A percentile compares a stretch with the other conserved stretches of the same genome.
Evolutionary conservation across 305 asterid species (phyloP).

Genomic region (Fraxinus baroniana): DNA sequence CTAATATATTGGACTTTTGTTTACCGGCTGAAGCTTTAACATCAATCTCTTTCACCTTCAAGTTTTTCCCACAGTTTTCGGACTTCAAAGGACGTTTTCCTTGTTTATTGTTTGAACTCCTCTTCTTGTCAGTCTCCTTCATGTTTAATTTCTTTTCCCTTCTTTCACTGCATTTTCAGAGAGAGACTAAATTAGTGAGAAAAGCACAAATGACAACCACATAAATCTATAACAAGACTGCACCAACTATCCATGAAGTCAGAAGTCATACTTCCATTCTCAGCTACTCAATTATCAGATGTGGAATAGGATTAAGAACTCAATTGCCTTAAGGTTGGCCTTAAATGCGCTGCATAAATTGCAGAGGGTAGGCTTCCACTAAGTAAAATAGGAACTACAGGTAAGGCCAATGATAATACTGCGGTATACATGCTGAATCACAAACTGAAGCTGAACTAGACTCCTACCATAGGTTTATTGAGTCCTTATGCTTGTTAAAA

Average conservation of each 20-base stretch:
- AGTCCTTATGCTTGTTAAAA: not conserved
- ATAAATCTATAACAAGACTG: not conserved
- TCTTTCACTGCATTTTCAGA: slow-evolving; percentile 27
- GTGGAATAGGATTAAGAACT: not conserved
- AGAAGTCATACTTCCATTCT: not conserved
- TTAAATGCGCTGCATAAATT: not conserved
- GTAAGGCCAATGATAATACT: not conserved
- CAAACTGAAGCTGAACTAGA: not conserved
- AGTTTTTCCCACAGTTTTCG: slow-evolving; percentile 46
- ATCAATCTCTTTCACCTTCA: slow-evolving; percentile 48
- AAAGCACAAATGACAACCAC: slow-evolving; percentile 10
- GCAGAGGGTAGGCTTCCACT: not conserved
- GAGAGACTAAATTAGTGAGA: slow-evolving; percentile 8
- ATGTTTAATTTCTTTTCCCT: slow-evolving; percentile 39
- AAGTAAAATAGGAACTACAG: not conserved
- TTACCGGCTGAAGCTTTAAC: slow-evolving; percentile 42
- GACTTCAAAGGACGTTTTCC: slow-evolving; percentile 43
- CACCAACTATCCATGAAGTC: not conserved
- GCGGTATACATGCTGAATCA: not conserved
- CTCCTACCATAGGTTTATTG: not conserved
- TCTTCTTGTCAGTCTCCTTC: slow-evolving; percentile 72
- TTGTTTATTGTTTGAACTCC: slow-evolving; percentile 49
- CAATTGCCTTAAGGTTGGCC: not conserved
- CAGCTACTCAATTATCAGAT: not conserved
- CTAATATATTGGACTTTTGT: slow-evolving; percentile 31